Conservation (phyloP, 2,329 filamentous ascomycete species). For the Gyromitra esculenta region DNA sequence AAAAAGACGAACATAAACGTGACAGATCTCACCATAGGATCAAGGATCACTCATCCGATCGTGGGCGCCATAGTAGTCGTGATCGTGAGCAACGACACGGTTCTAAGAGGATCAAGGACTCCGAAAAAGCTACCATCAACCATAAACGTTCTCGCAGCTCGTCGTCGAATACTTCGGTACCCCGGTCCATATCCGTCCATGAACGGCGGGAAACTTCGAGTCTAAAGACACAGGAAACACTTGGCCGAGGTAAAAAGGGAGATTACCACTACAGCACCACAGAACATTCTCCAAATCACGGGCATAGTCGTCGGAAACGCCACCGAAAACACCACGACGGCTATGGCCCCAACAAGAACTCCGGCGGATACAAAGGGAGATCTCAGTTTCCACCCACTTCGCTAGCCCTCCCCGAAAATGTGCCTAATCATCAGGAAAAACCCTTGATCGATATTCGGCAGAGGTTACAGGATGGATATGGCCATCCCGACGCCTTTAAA, state of each 20-base stretch:
- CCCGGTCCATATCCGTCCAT: neutral
- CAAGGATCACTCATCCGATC: conserved; percentile 9
- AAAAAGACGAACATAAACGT: neutral
- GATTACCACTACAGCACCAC: neutral
- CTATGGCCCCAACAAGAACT: neutral
- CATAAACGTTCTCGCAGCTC: neutral
- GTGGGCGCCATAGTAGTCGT: conserved; percentile 1
- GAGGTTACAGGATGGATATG: conserved; percentile 6
- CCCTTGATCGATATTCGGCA: neutral
- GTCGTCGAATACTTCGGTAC: neutral
- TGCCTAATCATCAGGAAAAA: neutral
- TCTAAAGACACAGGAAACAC: neutral
- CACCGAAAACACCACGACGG: neutral
- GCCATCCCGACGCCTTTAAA: neutral
- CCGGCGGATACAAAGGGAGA: neutral
- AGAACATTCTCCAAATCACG: neutral
- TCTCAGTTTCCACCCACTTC: neutral
- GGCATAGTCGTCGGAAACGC: neutral
- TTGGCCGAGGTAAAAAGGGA: neutral
- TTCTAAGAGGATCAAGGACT: neutral
- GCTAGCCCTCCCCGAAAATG: neutral
- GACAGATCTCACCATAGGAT: neutral
- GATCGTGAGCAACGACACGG: neutral
- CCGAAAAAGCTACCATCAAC: neutral
- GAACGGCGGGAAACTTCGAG: neutral